These are phyloP conservation scores for Isabelozyma pseudorhagii DNA, from an alignment of 805 yeast genomes.

Conservation along the genomic window DNA sequence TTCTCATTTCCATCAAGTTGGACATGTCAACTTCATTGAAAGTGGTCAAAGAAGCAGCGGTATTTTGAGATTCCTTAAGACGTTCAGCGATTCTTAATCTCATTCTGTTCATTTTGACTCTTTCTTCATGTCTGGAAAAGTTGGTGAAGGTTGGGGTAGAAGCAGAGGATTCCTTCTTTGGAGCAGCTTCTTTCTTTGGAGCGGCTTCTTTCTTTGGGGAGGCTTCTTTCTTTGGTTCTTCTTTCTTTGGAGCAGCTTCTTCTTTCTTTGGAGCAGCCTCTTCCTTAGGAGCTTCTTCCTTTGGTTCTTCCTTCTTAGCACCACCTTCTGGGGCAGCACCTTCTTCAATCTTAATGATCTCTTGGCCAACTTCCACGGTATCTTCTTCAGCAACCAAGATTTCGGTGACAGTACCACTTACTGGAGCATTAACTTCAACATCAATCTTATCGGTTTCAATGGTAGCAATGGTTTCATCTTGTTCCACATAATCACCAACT, in stretches of 20 bases:
- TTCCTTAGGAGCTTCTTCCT: conserved; percentile 18
- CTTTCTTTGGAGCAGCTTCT: conserved; percentile 20
- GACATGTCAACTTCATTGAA: conserved; percentile 98
- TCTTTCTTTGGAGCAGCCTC: conserved; percentile 21
- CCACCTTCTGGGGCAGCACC: conserved; percentile 65
- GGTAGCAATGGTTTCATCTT: conserved; percentile 91
- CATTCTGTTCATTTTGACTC: conserved; percentile 99
- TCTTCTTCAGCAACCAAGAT: conserved; percentile 80
- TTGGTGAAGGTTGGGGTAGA: conserved; percentile 39
- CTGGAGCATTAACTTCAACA: conserved; percentile 93
- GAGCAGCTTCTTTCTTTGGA: conserved; percentile 27
- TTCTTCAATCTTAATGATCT: conserved; percentile 79
- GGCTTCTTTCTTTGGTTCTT: conserved; percentile 27
- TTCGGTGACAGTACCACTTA: conserved; percentile 85
- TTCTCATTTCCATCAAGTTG: conserved; percentile 87
- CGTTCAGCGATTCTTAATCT: conserved; percentile 98
- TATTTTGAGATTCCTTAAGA: conserved; percentile 97
- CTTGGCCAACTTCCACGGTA: conserved; percentile 95
- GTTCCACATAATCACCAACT: conserved; percentile 84
- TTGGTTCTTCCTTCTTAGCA: conserved; percentile 32
- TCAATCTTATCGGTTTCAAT: conserved; percentile 98
- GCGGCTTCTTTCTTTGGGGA: conserved; percentile 24
- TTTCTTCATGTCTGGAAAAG: conserved; percentile 81
- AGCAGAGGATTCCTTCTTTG: conserved; percentile 21
- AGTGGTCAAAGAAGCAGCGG: conserved; percentile 96